Conservation (phyloP, 1,139 yeast genomes). For the Blastobotrys arbuscula region DNA sequence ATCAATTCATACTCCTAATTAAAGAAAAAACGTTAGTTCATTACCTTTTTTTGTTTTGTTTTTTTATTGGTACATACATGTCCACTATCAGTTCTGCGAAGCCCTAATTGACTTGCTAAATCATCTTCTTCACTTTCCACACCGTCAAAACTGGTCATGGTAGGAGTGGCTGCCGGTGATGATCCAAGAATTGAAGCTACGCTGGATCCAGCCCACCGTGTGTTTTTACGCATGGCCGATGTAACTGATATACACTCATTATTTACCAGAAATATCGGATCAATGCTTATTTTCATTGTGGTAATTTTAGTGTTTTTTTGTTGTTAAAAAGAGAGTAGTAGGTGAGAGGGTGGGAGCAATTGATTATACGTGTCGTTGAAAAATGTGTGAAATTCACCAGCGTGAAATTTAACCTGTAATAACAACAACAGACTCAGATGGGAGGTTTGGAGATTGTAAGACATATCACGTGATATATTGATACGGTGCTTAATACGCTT, state of each 20-base stretch:
- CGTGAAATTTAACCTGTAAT: no score
- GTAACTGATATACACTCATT: constrained; percentile 85
- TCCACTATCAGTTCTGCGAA: constrained; percentile 4
- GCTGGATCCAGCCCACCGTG: constrained; percentile 77
- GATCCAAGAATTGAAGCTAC: constrained; percentile 71
- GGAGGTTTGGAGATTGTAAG: no score
- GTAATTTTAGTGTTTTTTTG: not conserved
- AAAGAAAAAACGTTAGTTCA: not conserved
- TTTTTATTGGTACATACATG: not conserved
- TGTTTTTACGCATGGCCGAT: constrained; percentile 85
- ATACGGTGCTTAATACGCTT: no score
- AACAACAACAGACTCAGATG: no score
- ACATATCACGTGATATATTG: no score
- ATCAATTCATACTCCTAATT: constrained; percentile 57
- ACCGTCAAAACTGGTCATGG: not conserved
- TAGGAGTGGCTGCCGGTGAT: not conserved
- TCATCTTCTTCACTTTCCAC: constrained; percentile 34
- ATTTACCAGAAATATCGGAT: constrained; percentile 77
- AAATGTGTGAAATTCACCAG: no score
- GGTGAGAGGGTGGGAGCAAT: no score
- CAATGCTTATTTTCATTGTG: constrained; percentile 43
- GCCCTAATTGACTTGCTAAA: constrained; percentile 27
- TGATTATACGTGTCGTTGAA: no score
- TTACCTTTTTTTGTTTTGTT: constrained; percentile 1
- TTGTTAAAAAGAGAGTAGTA: not conserved